A percentile compares a stretch with the other conserved stretches of the same genome.
These are phyloP conservation scores for Cladosporium sp. DNA, from an alignment of 2,329 filamentous ascomycete species.

Conservation along the genomic window DNA sequence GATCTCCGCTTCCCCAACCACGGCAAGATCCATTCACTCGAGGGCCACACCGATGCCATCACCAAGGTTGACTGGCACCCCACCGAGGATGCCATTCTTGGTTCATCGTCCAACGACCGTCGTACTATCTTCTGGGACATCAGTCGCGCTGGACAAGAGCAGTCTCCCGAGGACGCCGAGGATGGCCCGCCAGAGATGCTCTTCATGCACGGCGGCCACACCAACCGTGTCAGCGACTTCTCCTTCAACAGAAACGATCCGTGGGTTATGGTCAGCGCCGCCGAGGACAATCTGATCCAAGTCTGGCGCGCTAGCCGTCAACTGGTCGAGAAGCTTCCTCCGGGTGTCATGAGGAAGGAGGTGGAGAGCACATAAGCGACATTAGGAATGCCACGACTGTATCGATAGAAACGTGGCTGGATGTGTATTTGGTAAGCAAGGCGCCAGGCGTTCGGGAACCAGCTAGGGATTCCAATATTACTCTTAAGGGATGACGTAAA, in stretches of 20 bases:
- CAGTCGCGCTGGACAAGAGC: conserved; percentile 87
- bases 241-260: conserved; percentile 97
- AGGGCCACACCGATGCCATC: conserved; percentile 85
- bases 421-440: conserved; percentile 11
- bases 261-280: conserved; percentile 93
- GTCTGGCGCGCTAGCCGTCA: conserved; percentile 58
- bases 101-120: conserved; percentile 88
- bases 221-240: conserved; percentile 94
- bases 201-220: conserved; percentile 99
- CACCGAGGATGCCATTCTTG: conserved; percentile 81
- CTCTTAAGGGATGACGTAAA: neutral
- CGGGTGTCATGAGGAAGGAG: conserved; percentile 35
- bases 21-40: conserved; percentile 82
- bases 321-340: conserved; percentile 37
- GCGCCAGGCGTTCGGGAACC: conserved; percentile 12
- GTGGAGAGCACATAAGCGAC: conserved; percentile 28
- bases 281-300: conserved; percentile 95
- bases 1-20: conserved; percentile 72
- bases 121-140: conserved; percentile 97
- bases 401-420: neutral
- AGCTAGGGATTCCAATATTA: neutral
- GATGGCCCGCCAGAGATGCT: conserved; percentile 94
- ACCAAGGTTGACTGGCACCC: conserved; percentile 96
- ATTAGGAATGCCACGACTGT: neutral
- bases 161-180: conserved; percentile 89